Conservation (phyloP, 192 early-diverging fungal genomes). For the Coemansia sp. region DNA sequence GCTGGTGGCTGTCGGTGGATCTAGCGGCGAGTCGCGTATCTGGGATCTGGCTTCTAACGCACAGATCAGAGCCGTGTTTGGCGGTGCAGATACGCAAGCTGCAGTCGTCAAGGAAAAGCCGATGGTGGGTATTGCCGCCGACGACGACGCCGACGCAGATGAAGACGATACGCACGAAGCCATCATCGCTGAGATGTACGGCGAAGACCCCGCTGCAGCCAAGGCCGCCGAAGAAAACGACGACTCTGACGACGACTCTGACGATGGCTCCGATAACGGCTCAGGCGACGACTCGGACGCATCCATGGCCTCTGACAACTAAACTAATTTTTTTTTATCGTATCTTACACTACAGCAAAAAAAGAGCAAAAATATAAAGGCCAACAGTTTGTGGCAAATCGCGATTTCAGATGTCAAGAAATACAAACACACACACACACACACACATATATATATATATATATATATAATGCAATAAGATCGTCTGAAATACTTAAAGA, state of each 20-base stretch:
- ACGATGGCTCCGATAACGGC: conserved; percentile 33
- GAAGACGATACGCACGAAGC: conserved; percentile 48
- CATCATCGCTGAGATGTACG: conserved; percentile 44
- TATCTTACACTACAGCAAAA: too few species aligned
- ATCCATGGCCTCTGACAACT: conserved; percentile 35
- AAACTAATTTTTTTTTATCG: too few species aligned
- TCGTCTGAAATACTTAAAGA: too few species aligned
- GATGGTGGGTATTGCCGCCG: conserved; percentile 43
- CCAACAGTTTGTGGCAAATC: too few species aligned
- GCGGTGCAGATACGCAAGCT: conserved; percentile 15
- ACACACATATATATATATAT: too few species aligned
- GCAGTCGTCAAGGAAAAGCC: conserved; percentile 48
- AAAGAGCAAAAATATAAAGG: too few species aligned
- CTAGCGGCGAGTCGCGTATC: conserved; percentile 83
- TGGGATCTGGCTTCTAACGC: conserved; percentile 93
- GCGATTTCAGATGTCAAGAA: too few species aligned
- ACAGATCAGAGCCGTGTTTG: conserved; percentile 62
- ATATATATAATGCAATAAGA: too few species aligned
- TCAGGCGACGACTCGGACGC: conserved; percentile 16
- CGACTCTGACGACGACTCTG: conserved; percentile 29
- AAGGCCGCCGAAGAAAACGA: conserved; percentile 22
- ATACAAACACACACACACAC: neutral
- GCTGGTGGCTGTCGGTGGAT: conserved; percentile 84
- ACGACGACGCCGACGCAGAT: conserved; percentile 50
- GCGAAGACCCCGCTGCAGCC: neutral